Base-by-base conservation (phyloP, 1,284 basidiomycete genomes). In the Apiotrichum gamsii region DNA sequence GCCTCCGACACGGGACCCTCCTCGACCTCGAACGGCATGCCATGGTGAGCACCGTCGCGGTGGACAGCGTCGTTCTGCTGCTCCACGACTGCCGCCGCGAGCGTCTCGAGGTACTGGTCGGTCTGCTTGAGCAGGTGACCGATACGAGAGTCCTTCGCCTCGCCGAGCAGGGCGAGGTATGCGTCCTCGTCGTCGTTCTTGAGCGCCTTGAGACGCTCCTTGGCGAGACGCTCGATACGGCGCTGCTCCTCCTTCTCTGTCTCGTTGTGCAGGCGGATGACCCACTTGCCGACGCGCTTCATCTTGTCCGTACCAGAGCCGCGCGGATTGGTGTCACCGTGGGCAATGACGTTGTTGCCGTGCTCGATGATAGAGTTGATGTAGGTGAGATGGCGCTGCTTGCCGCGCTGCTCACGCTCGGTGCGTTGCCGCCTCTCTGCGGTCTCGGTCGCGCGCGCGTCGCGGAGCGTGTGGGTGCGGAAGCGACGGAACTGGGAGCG, bases 111-210 rank as follows among this genome's bases (percentile, higher is more conserved):
- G 74, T 94, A 99, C 1, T 83, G 72, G 64, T 98, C 94, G 14
- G 95, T 99, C 75, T 98, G 94, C 42, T 86, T 80, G 51, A 98
- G 76, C 23, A 98, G 77, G 73, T 98, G 95, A 0, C 93, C 95
- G 74, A 99, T 98, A 76, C 95, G 87, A 14, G 94, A 97, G 65
- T 98, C 95, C 73, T 98, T 99, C 54, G 94, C 95, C 31, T 94
- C 96, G 73, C 98, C 95, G 64, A 99, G 93, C 61, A 99, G 85
- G 70, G 93, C 94, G 80, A 98, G 86, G 72, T 99, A 99, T 16
- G 90, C 94, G 72, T 97, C 95, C 76, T 99, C 95, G 77, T 99
- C 94, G 69, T 98, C 93, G 34, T 88, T 88, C 75, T 94, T 93
- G 58, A 98, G 82, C 18, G 95, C 95, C 76, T 90, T 93, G 59